These are phyloP conservation scores for Nowakowskiella sp. DNA, from an alignment of 192 early-diverging fungal genomes.

Conservation along the genomic window DNA sequence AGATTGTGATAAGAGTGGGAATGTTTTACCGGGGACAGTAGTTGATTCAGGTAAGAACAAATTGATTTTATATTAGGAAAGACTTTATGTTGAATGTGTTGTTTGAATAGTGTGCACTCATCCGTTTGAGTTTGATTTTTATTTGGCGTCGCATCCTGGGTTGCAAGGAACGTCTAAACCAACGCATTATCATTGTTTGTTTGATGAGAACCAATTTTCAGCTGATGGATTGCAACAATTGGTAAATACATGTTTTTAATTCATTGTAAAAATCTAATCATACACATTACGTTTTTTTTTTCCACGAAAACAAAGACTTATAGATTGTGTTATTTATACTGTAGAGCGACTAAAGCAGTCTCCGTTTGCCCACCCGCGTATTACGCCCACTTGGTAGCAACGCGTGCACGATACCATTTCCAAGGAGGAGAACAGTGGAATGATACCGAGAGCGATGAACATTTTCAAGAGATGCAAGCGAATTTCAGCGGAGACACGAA, in stretches of 20 bases:
- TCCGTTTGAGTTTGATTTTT: slow-evolving; percentile 21
- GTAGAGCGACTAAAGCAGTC: slow-evolving; percentile 32
- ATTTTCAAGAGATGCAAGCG: no score
- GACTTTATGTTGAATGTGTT: slow-evolving; percentile 10
- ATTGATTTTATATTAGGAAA: slow-evolving; percentile 13
- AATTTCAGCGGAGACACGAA: no score
- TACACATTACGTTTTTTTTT: no score
- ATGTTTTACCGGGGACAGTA: slow-evolving; percentile 38
- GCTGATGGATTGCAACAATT: slow-evolving; percentile 35
- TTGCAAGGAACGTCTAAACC: slow-evolving; percentile 34
- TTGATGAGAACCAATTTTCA: slow-evolving; percentile 34
- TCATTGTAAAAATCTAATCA: slow-evolving; percentile 18
- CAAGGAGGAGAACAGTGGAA: no score
- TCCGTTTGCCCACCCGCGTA: slow-evolving; percentile 41
- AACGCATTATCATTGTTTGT: slow-evolving; percentile 38
- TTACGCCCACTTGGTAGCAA: slow-evolving; percentile 41
- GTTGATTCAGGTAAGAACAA: slow-evolving; percentile 26
- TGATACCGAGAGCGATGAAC: no score
- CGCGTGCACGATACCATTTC: slow-evolving; percentile 28
- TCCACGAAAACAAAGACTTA: slow-evolving; percentile 3
- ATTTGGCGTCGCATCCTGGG: slow-evolving; percentile 22
- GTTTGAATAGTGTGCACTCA: slow-evolving; percentile 15
- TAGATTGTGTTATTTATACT: slow-evolving; percentile 21
- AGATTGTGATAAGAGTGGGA: slow-evolving; percentile 21
- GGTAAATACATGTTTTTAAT: slow-evolving; percentile 21